phyloP scores from a whole-genome alignment of 441 rosid genomes.

The Hura crepitans region DNA sequence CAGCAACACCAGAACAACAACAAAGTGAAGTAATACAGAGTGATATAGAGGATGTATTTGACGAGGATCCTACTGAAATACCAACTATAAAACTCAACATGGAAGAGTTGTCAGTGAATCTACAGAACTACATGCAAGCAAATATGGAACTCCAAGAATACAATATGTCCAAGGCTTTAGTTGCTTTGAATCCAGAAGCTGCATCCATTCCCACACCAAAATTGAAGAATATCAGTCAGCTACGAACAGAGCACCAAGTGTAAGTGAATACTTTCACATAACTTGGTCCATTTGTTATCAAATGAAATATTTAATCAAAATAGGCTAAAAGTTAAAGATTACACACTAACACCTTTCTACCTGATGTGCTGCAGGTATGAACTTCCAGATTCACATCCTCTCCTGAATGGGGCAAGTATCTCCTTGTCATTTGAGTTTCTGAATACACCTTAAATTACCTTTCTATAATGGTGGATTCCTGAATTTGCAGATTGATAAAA shows the following conservation, averaged over 20 bases:
- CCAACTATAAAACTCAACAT: slow-evolving; percentile 74
- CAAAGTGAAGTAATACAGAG: slow-evolving; percentile 39
- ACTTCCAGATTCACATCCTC: slow-evolving; percentile 90
- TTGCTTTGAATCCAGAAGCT: slow-evolving; percentile 66
- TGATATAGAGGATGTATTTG: slow-evolving; percentile 66
- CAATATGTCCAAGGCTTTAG: slow-evolving; percentile 84
- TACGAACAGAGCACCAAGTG: slow-evolving; percentile 97
- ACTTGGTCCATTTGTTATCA: not conserved
- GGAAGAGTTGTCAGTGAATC: slow-evolving; percentile 53
- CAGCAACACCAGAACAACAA: slow-evolving; percentile 69
- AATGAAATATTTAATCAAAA: not conserved
- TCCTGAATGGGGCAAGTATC: slow-evolving; percentile 63
- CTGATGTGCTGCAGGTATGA: slow-evolving; percentile 64
- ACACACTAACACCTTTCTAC: slow-evolving; percentile 18
- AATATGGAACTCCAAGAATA: slow-evolving; percentile 74
- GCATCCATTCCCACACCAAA: slow-evolving; percentile 73
- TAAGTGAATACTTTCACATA: slow-evolving; percentile 40
- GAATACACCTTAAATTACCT: slow-evolving; percentile 17
- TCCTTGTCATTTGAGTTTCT: slow-evolving; percentile 17
- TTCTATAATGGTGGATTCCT: slow-evolving; percentile 20
- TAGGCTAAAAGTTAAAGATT: not conserved
- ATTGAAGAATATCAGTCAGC: slow-evolving; percentile 70
- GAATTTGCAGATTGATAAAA: slow-evolving; percentile 65
- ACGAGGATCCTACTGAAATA: slow-evolving; percentile 73
- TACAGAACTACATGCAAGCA: slow-evolving; percentile 60